Conservation (phyloP, 2,329 filamentous ascomycete species). For the Hymenoscyphus albidus region DNA sequence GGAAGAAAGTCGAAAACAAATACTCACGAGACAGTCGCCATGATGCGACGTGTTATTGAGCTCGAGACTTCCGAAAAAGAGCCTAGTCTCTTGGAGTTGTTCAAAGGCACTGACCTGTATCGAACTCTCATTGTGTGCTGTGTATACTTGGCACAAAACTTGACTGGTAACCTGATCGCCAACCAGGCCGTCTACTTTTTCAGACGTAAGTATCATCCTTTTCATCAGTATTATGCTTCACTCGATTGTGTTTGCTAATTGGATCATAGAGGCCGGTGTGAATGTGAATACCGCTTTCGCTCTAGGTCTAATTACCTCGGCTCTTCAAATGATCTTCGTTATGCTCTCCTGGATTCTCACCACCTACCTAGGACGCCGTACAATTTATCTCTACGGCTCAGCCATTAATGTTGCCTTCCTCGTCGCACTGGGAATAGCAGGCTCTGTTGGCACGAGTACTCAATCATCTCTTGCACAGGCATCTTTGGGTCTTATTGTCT, state of each 20-base stretch:
- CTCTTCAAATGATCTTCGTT: constrained; percentile 57
- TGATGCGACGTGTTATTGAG: constrained; percentile 56
- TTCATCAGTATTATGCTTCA: background rate
- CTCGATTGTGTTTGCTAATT: constrained; percentile 26
- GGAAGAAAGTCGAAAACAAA: constrained; percentile 41
- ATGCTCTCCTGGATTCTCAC: constrained; percentile 67
- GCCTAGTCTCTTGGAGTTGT: constrained; percentile 49
- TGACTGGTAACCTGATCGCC: constrained; percentile 60
- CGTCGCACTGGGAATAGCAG: constrained; percentile 56
- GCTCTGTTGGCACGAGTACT: constrained; percentile 42
- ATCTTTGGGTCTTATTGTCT: constrained; percentile 60
- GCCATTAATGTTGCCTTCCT: constrained; percentile 51
- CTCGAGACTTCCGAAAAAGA: constrained; percentile 47
- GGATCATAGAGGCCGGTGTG: constrained; percentile 57
- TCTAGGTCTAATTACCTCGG: constrained; percentile 61
- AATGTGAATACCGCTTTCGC: constrained; percentile 51
- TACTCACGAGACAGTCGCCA: constrained; percentile 46
- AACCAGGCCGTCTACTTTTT: constrained; percentile 63
- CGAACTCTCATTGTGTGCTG: constrained; percentile 55
- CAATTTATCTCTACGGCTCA: constrained; percentile 61
- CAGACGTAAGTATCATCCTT: constrained; percentile 28
- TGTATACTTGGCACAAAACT: constrained; percentile 57
- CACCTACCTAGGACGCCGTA: constrained; percentile 58
- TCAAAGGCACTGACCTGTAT: constrained; percentile 51
- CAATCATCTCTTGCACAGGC: constrained; percentile 53